Evolutionary conservation across 768 basidiomycete species (phyloP).

Genomic region (Lactifluus subvellereus): DNA sequence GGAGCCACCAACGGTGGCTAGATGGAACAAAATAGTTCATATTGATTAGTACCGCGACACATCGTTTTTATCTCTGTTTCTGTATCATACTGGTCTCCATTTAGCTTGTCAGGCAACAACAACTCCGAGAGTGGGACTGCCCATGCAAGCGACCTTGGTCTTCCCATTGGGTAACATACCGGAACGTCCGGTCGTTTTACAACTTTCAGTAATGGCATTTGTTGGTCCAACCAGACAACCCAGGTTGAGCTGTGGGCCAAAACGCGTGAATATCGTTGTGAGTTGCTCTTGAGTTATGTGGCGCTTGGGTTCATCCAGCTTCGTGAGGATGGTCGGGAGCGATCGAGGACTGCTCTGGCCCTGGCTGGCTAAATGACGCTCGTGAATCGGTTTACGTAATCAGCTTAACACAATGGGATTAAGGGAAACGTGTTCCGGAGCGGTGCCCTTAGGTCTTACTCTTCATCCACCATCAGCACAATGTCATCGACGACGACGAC

Average conservation of each 20-base stretch:
- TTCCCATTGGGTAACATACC: neutral
- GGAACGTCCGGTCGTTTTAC: neutral
- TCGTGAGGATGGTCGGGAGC: neutral
- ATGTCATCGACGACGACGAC: slow-evolving; percentile 1
- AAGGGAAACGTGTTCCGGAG: neutral
- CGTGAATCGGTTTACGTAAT: neutral
- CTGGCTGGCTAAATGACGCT: too few species aligned
- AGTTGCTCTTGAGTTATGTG: too few species aligned
- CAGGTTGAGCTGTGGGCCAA: too few species aligned
- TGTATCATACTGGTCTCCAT: slow-evolving; percentile 6
- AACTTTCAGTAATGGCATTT: neutral
- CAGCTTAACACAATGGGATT: neutral
- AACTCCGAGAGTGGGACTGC: neutral
- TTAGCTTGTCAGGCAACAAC: neutral
- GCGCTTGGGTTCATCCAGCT: neutral
- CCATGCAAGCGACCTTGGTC: neutral
- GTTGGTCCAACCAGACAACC: too few species aligned
- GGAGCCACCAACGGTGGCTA: slow-evolving; percentile 44
- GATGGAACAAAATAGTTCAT: neutral
- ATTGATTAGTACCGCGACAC: slow-evolving; percentile 15
- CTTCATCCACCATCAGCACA: neutral
- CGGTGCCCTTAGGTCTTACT: neutral
- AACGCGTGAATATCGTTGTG: neutral
- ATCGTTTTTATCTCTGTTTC: slow-evolving; percentile 9
- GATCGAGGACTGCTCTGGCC: too few species aligned